Evolutionary conservation across 768 basidiomycete genomes (phyloP).

Genomic region (Tylopilus sp.): DNA sequence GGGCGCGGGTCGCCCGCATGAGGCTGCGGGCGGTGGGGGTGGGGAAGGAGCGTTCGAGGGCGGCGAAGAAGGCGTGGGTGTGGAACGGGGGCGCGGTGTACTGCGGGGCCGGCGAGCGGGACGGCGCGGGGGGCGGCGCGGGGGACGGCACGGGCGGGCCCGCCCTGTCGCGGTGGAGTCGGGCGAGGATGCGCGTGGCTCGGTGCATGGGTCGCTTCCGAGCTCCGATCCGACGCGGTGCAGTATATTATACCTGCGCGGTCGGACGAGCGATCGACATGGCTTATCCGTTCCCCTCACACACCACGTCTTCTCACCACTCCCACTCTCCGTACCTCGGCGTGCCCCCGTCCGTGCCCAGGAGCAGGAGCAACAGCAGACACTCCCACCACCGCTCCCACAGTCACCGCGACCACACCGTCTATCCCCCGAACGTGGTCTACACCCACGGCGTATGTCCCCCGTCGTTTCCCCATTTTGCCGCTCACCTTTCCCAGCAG

Average conservation of each 20-base stretch:
- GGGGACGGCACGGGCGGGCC: slow-evolving; percentile 17
- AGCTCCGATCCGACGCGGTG: slow-evolving; percentile 10
- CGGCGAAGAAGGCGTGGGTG: slow-evolving; percentile 73
- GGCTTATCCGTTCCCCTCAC: slow-evolving; percentile 26
- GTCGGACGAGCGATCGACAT: slow-evolving; percentile 4
- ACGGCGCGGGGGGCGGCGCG: slow-evolving; percentile 16
- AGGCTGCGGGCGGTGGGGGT: slow-evolving; percentile 70
- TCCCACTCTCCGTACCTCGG: slow-evolving; percentile 4
- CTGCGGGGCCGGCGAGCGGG: slow-evolving; percentile 14
- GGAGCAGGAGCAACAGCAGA: slow-evolving; percentile 19
- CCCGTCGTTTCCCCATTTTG: neutral
- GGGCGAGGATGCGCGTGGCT: slow-evolving; percentile 11
- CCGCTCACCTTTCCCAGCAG: neutral
- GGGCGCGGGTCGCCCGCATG: slow-evolving; percentile 79
- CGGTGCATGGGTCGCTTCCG: slow-evolving; percentile 4
- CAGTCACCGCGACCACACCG: slow-evolving; percentile 2
- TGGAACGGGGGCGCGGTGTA: slow-evolving; percentile 77
- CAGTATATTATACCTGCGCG: neutral
- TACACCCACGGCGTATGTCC: slow-evolving; percentile 19
- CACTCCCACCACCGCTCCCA: slow-evolving; percentile 13
- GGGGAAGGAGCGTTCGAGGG: slow-evolving; percentile 71
- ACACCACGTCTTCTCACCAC: neutral
- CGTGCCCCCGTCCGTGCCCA: neutral
- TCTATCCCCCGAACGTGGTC: neutral
- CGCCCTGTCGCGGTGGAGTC: slow-evolving; percentile 16